phyloP scores from a whole-genome alignment of 2,329 filamentous ascomycete genomes.

The Colletotrichum filicis region DNA sequence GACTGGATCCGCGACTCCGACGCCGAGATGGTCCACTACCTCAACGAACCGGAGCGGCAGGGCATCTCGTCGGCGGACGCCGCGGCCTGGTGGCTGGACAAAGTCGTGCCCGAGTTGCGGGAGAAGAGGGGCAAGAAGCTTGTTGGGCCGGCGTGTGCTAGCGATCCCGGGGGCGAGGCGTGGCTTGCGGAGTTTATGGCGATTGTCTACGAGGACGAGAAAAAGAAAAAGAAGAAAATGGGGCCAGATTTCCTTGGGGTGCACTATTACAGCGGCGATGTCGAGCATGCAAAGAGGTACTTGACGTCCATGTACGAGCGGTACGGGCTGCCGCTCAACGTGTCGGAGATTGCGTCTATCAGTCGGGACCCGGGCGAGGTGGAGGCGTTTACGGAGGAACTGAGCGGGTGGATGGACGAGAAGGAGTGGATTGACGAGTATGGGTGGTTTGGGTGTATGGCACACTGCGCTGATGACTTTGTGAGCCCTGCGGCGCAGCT shows the following conservation, averaged over 20 bases:
- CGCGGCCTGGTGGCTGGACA: slow-evolving; percentile 49
- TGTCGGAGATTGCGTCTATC: slow-evolving; percentile 55
- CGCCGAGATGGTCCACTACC: slow-evolving; percentile 52
- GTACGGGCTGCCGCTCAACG: slow-evolving; percentile 48
- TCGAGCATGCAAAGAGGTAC: slow-evolving; percentile 47
- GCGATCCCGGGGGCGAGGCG: slow-evolving; percentile 48
- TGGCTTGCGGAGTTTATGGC: slow-evolving; percentile 56
- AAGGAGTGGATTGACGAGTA: slow-evolving; percentile 55
- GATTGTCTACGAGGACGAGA: slow-evolving; percentile 39
- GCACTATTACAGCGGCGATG: slow-evolving; percentile 54
- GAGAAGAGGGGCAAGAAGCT: slow-evolving; percentile 41
- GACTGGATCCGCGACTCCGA: slow-evolving; percentile 38
- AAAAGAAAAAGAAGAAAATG: slow-evolving; percentile 38
- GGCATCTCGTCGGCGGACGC: slow-evolving; percentile 48
- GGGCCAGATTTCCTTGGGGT: slow-evolving; percentile 53
- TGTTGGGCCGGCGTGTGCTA: slow-evolving; percentile 51
- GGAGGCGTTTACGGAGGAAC: slow-evolving; percentile 48
- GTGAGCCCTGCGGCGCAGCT: slow-evolving; percentile 58
- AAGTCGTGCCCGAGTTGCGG: slow-evolving; percentile 45
- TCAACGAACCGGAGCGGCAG: slow-evolving; percentile 57
- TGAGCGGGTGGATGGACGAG: slow-evolving; percentile 55
- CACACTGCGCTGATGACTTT: slow-evolving; percentile 52
- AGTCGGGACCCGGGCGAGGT: slow-evolving; percentile 49
- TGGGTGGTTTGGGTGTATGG: slow-evolving; percentile 56
- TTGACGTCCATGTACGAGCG: slow-evolving; percentile 47